These are phyloP conservation scores for Teratosphaeria nubilosa DNA, from an alignment of 2,329 filamentous ascomycete species.

Conservation along the genomic window DNA sequence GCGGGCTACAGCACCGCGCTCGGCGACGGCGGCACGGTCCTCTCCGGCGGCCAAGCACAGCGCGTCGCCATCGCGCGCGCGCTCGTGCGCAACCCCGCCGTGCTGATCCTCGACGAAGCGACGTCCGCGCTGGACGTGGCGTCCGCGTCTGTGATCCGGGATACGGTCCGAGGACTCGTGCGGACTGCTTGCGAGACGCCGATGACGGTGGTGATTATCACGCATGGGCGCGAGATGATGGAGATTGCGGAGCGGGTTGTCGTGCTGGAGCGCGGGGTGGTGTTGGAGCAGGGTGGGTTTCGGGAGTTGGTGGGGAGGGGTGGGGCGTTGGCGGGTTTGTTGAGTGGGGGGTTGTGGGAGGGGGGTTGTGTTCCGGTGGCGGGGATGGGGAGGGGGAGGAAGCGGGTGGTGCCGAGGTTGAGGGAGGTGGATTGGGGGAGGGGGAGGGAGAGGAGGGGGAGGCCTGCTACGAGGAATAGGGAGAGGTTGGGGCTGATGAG, in stretches of 20 bases:
- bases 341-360: conserved; percentile 29
- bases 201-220: conserved; percentile 69
- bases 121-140: conserved; percentile 69
- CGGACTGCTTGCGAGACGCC: conserved; percentile 10
- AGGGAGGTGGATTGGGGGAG: neutral
- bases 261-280: conserved; percentile 57
- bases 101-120: conserved; percentile 79
- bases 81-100: conserved; percentile 56
- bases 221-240: conserved; percentile 83
- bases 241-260: conserved; percentile 61
- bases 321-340: conserved; percentile 21
- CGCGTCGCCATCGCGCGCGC: conserved; percentile 72
- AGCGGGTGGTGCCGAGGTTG: neutral
- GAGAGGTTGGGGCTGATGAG: neutral
- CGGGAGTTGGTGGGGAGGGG: conserved; percentile 43
- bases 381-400: neutral
- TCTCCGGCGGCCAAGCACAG: conserved; percentile 78
- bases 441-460: neutral
- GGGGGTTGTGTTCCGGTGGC: neutral
- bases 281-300: conserved; percentile 59
- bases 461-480: neutral
- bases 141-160: conserved; percentile 53
- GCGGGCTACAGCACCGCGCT: conserved; percentile 61
- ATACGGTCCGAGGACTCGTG: conserved; percentile 50
- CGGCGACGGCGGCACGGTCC: conserved; percentile 61